Conservation (phyloP, 75 land plant species). For the Picea glauca region DNA sequence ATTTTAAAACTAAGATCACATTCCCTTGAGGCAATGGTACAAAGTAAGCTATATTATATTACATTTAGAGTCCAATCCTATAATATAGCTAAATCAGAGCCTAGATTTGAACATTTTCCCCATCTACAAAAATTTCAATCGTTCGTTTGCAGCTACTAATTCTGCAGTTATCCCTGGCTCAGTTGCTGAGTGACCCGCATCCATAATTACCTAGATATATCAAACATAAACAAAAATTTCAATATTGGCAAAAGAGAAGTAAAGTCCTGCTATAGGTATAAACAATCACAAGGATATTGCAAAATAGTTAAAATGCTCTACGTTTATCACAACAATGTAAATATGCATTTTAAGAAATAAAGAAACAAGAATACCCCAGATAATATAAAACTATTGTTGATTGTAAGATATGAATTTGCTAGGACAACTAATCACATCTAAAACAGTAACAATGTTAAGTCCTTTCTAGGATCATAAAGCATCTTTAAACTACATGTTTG, state of each 20-base stretch:
- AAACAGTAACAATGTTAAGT: too few species aligned
- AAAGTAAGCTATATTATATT: too few species aligned
- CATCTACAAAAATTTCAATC: conserved; percentile 11
- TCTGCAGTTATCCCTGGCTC: conserved; percentile 40
- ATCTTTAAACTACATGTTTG: too few species aligned
- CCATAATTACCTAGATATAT: conserved; percentile 26
- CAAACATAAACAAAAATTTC: not conserved
- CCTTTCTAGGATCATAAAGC: too few species aligned
- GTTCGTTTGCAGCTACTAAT: conserved; percentile 38
- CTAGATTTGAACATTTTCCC: too few species aligned
- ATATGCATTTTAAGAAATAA: not conserved
- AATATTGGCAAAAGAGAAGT: not conserved
- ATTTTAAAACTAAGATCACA: too few species aligned
- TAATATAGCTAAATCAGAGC: too few species aligned
- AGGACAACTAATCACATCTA: too few species aligned
- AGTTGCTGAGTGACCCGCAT: conserved; percentile 47
- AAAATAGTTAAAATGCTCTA: not conserved
- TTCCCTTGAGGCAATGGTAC: too few species aligned
- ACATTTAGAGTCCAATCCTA: too few species aligned
- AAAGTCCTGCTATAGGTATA: not conserved
- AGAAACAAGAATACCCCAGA: not conserved
- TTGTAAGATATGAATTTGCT: not conserved
- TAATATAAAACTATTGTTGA: not conserved
- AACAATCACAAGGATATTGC: not conserved
- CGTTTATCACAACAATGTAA: not conserved